These are phyloP conservation scores for Cucurbita pepo DNA, from an alignment of 306 rosid genomes.

Conservation along the genomic window DNA sequence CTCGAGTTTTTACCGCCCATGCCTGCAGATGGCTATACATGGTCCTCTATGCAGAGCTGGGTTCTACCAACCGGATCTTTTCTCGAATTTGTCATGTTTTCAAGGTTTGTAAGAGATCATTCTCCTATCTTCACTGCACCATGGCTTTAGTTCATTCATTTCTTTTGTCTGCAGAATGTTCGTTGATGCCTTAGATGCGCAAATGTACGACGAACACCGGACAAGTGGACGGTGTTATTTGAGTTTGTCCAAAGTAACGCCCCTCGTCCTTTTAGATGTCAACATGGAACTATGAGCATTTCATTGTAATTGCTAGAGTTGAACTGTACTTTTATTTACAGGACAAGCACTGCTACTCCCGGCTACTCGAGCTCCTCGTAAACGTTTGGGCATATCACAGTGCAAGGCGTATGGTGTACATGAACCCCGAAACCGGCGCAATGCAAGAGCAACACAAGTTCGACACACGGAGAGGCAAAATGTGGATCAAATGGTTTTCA, in stretches of 20 bases:
- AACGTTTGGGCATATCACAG: constrained; percentile 96
- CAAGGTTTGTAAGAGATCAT: constrained; percentile 34
- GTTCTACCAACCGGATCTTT: constrained; percentile 82
- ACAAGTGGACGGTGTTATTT: constrained; percentile 56
- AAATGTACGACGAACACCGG: constrained; percentile 66
- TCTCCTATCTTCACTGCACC: background rate
- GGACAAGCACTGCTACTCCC: constrained; percentile 86
- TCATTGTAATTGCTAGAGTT: background rate
- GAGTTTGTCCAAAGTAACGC: constrained; percentile 67
- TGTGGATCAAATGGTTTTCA: constrained; percentile 88
- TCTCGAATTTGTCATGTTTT: constrained; percentile 90
- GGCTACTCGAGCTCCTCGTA: constrained; percentile 70
- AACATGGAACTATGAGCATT: background rate
- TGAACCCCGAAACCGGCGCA: constrained; percentile 54
- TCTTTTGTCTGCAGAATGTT: constrained; percentile 55
- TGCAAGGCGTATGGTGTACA: constrained; percentile 67
- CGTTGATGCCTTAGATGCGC: constrained; percentile 69
- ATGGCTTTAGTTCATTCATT: background rate
- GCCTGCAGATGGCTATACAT: constrained; percentile 67
- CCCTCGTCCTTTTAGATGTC: background rate
- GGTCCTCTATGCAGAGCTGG: constrained; percentile 94
- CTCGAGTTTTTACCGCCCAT: constrained; percentile 56
- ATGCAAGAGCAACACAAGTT: constrained; percentile 83
- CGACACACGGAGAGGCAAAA: constrained; percentile 55
- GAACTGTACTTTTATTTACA: constrained; percentile 11